Evolutionary conservation across 1,284 basidiomycete species (phyloP).

Genomic region (Chondrostereum purpureum): DNA sequence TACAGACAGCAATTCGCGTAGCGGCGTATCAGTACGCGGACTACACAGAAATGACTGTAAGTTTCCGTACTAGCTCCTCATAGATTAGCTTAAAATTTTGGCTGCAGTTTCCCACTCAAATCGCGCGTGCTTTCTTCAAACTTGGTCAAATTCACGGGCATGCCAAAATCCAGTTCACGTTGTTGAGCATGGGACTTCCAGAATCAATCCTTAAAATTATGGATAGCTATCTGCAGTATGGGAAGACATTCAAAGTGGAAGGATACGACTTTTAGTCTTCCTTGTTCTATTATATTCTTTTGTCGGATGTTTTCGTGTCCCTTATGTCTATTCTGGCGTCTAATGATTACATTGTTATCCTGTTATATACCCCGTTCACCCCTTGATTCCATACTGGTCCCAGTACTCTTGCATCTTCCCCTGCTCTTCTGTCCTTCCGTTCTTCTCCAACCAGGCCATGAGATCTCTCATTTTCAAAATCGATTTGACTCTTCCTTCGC

Average conservation of each 20-base stretch:
- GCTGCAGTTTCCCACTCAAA: slow-evolving; percentile 79
- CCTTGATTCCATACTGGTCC: slow-evolving; percentile 70
- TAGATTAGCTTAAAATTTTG: slow-evolving; percentile 6
- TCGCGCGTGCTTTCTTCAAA: slow-evolving; percentile 88
- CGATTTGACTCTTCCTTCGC: slow-evolving; percentile 61
- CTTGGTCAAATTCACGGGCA: slow-evolving; percentile 92
- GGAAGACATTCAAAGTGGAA: slow-evolving; percentile 77
- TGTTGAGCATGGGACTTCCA: slow-evolving; percentile 89
- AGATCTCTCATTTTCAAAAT: slow-evolving; percentile 86
- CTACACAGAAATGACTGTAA: slow-evolving; percentile 77
- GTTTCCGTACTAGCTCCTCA: slow-evolving; percentile 21
- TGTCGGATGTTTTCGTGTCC: background rate
- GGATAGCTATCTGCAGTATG: slow-evolving; percentile 78
- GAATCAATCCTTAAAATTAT: slow-evolving; percentile 81
- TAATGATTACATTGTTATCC: background rate
- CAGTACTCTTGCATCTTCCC: slow-evolving; percentile 77
- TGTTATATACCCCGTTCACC: slow-evolving; percentile 5
- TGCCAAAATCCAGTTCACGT: slow-evolving; percentile 89
- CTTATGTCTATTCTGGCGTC: background rate
- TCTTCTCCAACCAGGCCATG: slow-evolving; percentile 74
- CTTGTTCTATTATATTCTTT: slow-evolving; percentile 3
- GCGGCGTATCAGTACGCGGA: slow-evolving; percentile 89
- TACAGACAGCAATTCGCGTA: slow-evolving; percentile 89
- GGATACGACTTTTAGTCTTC: slow-evolving; percentile 60
- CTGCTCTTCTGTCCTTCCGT: slow-evolving; percentile 63